Evolutionary conservation across 352 stramenopile species (phyloP).

Genomic region (Saprolegnia diclina): DNA sequence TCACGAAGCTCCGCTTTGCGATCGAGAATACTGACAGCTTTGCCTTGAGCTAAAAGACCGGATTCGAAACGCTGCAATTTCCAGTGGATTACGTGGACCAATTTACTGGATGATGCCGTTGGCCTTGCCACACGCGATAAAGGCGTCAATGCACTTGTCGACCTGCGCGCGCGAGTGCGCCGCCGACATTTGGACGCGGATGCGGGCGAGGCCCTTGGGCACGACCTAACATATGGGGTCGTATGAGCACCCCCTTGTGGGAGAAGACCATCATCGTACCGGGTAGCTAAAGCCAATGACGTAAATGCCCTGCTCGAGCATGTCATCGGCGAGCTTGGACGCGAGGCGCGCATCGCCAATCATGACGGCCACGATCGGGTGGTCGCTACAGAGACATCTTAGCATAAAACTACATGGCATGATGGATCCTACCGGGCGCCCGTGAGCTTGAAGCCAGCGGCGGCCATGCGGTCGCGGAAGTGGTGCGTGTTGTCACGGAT

Average conservation of each 20-base stretch:
- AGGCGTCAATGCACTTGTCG: slow-evolving; percentile 69
- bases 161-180: slow-evolving; percentile 48
- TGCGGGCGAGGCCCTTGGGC: slow-evolving; percentile 87
- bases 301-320: slow-evolving; percentile 92
- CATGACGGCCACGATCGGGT: slow-evolving; percentile 90
- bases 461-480: slow-evolving; percentile 89
- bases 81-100: neutral
- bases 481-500: slow-evolving; percentile 86
- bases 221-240: slow-evolving; percentile 63
- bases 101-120: slow-evolving; percentile 23
- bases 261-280: slow-evolving; percentile 37
- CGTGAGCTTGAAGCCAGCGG: slow-evolving; percentile 85
- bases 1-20: slow-evolving; percentile 70
- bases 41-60: slow-evolving; percentile 51
- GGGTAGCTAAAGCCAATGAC: slow-evolving; percentile 94
- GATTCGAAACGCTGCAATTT: neutral
- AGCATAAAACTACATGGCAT: neutral
- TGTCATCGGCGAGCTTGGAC: slow-evolving; percentile 86
- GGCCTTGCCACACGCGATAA: slow-evolving; percentile 70
- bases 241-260: neutral
- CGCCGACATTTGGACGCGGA: slow-evolving; percentile 88
- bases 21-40: slow-evolving; percentile 78
- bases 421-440: slow-evolving; percentile 47
- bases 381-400: slow-evolving; percentile 42
- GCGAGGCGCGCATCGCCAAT: slow-evolving; percentile 87